Evolutionary conservation across 306 rosid genomes (phyloP).

Genomic region (Rosa persica): DNA sequence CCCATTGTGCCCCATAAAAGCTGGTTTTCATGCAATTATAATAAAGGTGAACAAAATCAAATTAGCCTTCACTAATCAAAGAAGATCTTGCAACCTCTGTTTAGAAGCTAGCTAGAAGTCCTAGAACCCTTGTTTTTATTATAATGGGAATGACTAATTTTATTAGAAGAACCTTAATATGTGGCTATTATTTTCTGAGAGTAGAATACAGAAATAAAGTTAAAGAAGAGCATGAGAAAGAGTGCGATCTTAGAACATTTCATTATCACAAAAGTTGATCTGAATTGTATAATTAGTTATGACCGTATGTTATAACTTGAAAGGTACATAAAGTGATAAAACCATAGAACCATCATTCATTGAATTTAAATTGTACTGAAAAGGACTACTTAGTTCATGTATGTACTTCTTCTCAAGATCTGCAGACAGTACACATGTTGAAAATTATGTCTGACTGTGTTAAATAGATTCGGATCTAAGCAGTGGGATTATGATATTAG

Average conservation of each 20-base stretch:
- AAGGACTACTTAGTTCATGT: conserved; percentile 2
- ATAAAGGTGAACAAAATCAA: conserved; percentile 2
- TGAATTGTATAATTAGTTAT: neutral
- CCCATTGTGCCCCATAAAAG: neutral
- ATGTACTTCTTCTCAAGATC: neutral
- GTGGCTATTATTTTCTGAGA: neutral
- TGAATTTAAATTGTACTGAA: neutral
- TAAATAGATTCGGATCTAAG: conserved; percentile 17
- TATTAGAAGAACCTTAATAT: neutral
- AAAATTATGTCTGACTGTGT: conserved; percentile 6
- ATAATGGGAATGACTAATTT: neutral
- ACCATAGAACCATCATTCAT: neutral
- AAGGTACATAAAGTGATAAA: neutral
- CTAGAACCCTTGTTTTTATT: neutral
- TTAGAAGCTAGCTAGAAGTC: too few species aligned
- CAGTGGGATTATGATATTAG: neutral
- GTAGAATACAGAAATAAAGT: neutral
- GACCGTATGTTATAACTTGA: neutral
- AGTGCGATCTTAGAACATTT: neutral
- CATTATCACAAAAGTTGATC: neutral
- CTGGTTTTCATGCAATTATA: neutral
- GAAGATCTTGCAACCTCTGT: neutral
- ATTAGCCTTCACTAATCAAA: neutral
- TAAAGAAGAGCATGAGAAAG: neutral
- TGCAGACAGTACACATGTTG: too few species aligned